phyloP scores from a whole-genome alignment of 192 early-diverging fungal genomes.

The Mortierella alpina region DNA sequence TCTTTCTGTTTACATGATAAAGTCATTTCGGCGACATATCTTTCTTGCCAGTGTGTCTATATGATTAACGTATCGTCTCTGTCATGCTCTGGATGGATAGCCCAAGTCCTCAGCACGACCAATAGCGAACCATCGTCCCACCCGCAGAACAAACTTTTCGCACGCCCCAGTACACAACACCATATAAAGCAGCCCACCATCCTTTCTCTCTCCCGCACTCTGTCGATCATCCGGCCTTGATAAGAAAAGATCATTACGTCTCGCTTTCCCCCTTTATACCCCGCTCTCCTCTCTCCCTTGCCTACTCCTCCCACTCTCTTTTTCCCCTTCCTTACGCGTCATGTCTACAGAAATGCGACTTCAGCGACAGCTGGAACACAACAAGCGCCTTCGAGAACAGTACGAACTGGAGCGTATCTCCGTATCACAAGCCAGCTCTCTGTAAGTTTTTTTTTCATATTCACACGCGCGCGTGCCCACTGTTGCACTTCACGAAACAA shows the following conservation, averaged over 20 bases:
- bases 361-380: slow-evolving; percentile 54
- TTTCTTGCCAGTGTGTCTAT: too few species aligned
- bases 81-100: too few species aligned
- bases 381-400: slow-evolving; percentile 54
- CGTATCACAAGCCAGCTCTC: slow-evolving; percentile 45
- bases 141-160: neutral
- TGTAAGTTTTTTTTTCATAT: slow-evolving; percentile 24
- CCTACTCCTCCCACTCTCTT: neutral
- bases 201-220: too few species aligned
- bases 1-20: neutral
- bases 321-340: neutral
- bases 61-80: too few species aligned
- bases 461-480: too few species aligned
- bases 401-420: slow-evolving; percentile 50
- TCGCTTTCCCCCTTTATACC: neutral
- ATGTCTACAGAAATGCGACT: slow-evolving; percentile 48
- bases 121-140: too few species aligned
- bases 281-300: neutral
- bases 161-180: neutral
- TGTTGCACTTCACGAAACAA: too few species aligned
- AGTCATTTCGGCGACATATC: neutral
- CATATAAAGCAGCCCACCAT: too few species aligned
- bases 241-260: too few species aligned
- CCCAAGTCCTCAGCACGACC: too few species aligned
- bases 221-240: too few species aligned